These are phyloP conservation scores for Zancudomyces culisetae DNA, from an alignment of 371 early-diverging fungal species.

Conservation along the genomic window DNA sequence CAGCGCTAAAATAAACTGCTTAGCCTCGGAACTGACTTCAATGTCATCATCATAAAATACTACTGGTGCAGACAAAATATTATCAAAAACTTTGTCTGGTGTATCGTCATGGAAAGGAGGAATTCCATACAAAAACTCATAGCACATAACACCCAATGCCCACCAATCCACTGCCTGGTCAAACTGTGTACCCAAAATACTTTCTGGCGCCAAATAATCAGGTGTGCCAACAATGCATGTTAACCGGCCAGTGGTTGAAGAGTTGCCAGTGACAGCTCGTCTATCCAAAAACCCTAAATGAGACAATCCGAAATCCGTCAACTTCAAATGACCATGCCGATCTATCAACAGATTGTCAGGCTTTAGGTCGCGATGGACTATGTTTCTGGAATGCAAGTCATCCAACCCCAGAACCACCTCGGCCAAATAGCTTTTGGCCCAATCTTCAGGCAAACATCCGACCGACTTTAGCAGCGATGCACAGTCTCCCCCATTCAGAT, in stretches of 20 bases:
- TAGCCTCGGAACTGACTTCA: slow-evolving; percentile 59
- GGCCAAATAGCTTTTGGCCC: slow-evolving; percentile 65
- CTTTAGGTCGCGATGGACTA: slow-evolving; percentile 73
- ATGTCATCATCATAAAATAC: slow-evolving; percentile 33
- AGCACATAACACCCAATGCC: slow-evolving; percentile 87
- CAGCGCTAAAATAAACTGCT: slow-evolving; percentile 67
- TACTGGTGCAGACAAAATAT: slow-evolving; percentile 53
- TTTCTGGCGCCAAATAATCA: slow-evolving; percentile 86
- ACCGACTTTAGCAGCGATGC: slow-evolving; percentile 74
- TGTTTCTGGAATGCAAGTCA: slow-evolving; percentile 63
- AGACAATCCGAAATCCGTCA: slow-evolving; percentile 75
- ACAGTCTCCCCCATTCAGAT: slow-evolving; percentile 91
- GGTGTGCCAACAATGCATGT: slow-evolving; percentile 72
- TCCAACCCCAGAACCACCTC: slow-evolving; percentile 72
- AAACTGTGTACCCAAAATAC: slow-evolving; percentile 56
- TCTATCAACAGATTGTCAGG: slow-evolving; percentile 67
- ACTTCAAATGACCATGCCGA: slow-evolving; percentile 59
- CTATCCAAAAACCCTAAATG: slow-evolving; percentile 32
- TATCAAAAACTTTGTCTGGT: slow-evolving; percentile 73
- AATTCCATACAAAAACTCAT: slow-evolving; percentile 60
- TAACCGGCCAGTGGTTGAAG: neutral
- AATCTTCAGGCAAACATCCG: slow-evolving; percentile 50
- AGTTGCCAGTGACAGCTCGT: slow-evolving; percentile 5
- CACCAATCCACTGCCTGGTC: slow-evolving; percentile 88
- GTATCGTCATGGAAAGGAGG: slow-evolving; percentile 95